A percentile compares a stretch with the other conserved stretches of the same genome.
Conservation (phyloP, 345 rosid genomes). For the Eucalyptus globulus region DNA sequence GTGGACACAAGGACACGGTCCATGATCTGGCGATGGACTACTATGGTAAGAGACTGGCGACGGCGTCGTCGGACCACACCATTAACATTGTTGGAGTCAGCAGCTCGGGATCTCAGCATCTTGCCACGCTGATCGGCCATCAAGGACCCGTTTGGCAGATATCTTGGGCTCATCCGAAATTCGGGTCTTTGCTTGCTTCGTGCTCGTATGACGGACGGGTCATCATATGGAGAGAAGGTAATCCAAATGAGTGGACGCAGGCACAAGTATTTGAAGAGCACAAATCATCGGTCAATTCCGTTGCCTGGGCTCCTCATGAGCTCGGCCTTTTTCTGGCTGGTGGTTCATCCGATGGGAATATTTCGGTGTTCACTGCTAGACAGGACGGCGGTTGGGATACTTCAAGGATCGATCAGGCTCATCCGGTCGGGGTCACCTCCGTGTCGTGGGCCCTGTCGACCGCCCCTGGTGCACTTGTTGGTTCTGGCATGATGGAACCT, state of each 20-base stretch:
- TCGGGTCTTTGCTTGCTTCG: slow-evolving; percentile 6
- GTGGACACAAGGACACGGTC: slow-evolving; percentile 20
- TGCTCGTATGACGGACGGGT: slow-evolving; percentile 5
- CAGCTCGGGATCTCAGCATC: slow-evolving; percentile 13
- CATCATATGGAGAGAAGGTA: slow-evolving; percentile 3
- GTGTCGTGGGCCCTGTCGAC: slow-evolving; percentile 3
- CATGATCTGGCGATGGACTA: slow-evolving; percentile 28
- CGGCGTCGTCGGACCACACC: slow-evolving; percentile 13
- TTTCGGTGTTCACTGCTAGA: slow-evolving; percentile 5
- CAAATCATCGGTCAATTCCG: slow-evolving; percentile 1
- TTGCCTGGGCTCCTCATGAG: slow-evolving; percentile 5
- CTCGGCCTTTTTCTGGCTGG: slow-evolving; percentile 2
- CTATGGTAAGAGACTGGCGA: slow-evolving; percentile 21
- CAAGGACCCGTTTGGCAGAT: slow-evolving; percentile 5
- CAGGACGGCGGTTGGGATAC: slow-evolving; percentile 1
- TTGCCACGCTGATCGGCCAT: slow-evolving; percentile 2
- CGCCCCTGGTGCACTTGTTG: background rate
- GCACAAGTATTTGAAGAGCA: background rate
- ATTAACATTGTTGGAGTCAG: slow-evolving; percentile 18
- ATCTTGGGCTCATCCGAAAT: slow-evolving; percentile 9
- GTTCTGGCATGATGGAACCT: background rate
- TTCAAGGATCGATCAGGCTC: slow-evolving; percentile 1
- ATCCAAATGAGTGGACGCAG: slow-evolving; percentile 1
- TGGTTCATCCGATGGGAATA: slow-evolving; percentile 4
- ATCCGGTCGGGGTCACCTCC: slow-evolving; percentile 3